These are phyloP conservation scores for Myrmaecium sp. DNA, from an alignment of 2,329 filamentous ascomycete species.

Conservation along the genomic window DNA sequence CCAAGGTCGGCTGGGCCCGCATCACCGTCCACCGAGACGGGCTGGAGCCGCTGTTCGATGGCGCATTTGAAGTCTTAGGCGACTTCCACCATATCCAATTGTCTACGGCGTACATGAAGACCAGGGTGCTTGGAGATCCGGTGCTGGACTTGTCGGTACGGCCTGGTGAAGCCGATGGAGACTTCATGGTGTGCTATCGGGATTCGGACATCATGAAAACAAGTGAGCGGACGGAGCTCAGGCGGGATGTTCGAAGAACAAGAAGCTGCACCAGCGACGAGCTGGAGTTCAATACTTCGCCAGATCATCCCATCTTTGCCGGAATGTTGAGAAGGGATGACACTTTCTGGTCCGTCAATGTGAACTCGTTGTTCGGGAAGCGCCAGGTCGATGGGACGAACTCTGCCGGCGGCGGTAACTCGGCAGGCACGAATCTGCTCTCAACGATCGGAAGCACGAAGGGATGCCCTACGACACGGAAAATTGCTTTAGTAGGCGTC, in stretches of 20 bases:
- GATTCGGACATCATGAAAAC: conserved; percentile 67
- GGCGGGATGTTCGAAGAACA: too few relatives aligned
- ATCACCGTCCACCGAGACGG: conserved; percentile 68
- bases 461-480: conserved; percentile 83
- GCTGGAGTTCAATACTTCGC: conserved; percentile 63
- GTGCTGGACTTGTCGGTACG: too few relatives aligned
- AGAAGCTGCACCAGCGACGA: too few relatives aligned
- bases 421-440: conserved; percentile 62
- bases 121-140: conserved; percentile 57
- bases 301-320: conserved; percentile 49
- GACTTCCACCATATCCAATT: conserved; percentile 81
- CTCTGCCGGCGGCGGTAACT: conserved; percentile 52
- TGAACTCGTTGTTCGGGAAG: conserved; percentile 52
- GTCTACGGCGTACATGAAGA: conserved; percentile 53
- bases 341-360: conserved; percentile 40
- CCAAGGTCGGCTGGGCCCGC: conserved; percentile 71
- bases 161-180: conserved; percentile 39
- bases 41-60: conserved; percentile 65
- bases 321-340: conserved; percentile 36
- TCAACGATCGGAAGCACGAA: conserved; percentile 61
- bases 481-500: conserved; percentile 79
- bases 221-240: too few relatives aligned
- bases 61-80: conserved; percentile 64
- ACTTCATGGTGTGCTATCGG: conserved; percentile 81
- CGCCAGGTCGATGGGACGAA: conserved; percentile 52